phyloP scores from a whole-genome alignment of 2,329 filamentous ascomycete genomes.

The Lecanicillium sp. region DNA sequence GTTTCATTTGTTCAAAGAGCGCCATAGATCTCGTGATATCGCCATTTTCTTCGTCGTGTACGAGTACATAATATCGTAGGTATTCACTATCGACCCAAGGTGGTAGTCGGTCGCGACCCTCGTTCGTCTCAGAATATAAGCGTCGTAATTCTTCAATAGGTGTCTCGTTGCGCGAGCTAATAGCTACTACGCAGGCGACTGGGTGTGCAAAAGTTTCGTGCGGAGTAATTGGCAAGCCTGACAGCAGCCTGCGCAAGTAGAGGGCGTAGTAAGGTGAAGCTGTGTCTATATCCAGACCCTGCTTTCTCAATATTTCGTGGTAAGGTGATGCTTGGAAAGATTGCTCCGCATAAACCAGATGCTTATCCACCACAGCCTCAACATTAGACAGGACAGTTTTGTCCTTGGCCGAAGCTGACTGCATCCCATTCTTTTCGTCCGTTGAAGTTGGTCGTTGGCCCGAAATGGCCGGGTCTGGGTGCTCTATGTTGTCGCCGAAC shows the following conservation, averaged over 20 bases:
- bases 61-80: conserved; percentile 88
- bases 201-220: conserved; percentile 95
- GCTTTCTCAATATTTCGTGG: conserved; percentile 33
- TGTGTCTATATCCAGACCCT: conserved; percentile 40
- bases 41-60: conserved; percentile 93
- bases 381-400: conserved; percentile 52
- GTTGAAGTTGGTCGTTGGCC: conserved; percentile 32
- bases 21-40: conserved; percentile 86
- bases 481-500: conserved; percentile 54
- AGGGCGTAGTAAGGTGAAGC: conserved; percentile 78
- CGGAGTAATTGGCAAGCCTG: conserved; percentile 67
- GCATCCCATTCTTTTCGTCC: conserved; percentile 29
- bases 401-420: conserved; percentile 26
- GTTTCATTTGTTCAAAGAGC: conserved; percentile 97
- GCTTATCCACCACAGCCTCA: conserved; percentile 73
- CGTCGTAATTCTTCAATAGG: conserved; percentile 83
- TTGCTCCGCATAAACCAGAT: conserved; percentile 69
- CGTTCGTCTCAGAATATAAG: conserved; percentile 79
- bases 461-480: conserved; percentile 36
- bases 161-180: conserved; percentile 77
- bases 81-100: conserved; percentile 89
- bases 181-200: conserved; percentile 88
- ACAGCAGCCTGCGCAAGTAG: conserved; percentile 78
- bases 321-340: conserved; percentile 36
- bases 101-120: conserved; percentile 67